Evolutionary conservation across 2,329 filamentous ascomycete genomes (phyloP).

Genomic region (Pseudogymnoascus sp.): DNA sequence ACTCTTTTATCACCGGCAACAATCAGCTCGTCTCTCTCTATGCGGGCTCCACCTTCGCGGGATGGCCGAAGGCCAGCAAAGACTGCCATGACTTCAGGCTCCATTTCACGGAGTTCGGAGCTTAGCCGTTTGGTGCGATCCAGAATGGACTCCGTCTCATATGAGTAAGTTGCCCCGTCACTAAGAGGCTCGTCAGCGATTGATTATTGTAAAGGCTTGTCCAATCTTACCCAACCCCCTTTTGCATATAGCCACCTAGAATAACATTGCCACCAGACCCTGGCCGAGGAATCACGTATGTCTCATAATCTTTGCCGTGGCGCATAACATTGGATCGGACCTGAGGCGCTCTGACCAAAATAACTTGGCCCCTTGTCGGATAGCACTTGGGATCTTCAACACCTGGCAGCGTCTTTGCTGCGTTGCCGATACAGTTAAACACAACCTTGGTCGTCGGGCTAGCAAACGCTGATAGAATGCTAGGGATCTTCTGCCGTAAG

Average conservation of each 20-base stretch:
- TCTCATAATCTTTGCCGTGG: constrained; percentile 33
- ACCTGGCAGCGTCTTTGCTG: constrained; percentile 13
- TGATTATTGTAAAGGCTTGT: not conserved
- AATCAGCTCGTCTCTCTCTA: constrained; percentile 26
- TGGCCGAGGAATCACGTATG: constrained; percentile 34
- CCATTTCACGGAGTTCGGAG: constrained; percentile 22
- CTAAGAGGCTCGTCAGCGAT: constrained; percentile 16
- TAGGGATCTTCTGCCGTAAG: constrained; percentile 24
- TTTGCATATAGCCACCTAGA: constrained; percentile 35
- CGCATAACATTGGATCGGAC: constrained; percentile 33
- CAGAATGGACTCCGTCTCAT: constrained; percentile 34
- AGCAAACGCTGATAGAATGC: constrained; percentile 24
- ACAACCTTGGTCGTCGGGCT: constrained; percentile 8
- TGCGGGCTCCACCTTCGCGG: constrained; percentile 30
- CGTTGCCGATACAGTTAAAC: constrained; percentile 16
- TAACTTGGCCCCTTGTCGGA: constrained; percentile 23
- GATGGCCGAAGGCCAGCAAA: constrained; percentile 31
- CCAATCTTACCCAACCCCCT: constrained; percentile 25
- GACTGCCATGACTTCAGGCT: constrained; percentile 28
- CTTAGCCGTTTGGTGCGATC: constrained; percentile 29
- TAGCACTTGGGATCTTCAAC: constrained; percentile 18
- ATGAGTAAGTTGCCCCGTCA: constrained; percentile 30
- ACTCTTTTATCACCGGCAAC: constrained; percentile 20
- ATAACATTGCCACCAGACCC: constrained; percentile 31
- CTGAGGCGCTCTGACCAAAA: constrained; percentile 31